phyloP scores from a whole-genome alignment of 768 basidiomycete species.

The Trametes elegans region DNA sequence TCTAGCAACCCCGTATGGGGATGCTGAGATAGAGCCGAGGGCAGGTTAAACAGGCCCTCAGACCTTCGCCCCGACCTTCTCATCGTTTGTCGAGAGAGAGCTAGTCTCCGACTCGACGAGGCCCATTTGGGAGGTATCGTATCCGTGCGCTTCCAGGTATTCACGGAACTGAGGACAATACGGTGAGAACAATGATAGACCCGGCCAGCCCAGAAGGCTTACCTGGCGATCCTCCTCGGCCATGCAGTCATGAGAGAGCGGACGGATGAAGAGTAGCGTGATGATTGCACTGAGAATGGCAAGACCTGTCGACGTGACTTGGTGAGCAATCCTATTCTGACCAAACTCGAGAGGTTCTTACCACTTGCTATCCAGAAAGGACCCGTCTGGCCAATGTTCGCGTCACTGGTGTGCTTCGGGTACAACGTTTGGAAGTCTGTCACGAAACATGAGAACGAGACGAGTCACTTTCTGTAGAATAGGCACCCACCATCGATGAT shows the following conservation, averaged over 20 bases:
- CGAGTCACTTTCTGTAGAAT: not conserved
- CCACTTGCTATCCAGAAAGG: constrained; percentile 89
- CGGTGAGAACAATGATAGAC: not conserved
- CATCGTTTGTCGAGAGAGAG: constrained; percentile 17
- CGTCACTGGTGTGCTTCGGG: constrained; percentile 21
- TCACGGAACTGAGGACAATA: constrained; percentile 61
- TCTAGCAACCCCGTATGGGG: no score
- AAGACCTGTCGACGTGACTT: constrained; percentile 41
- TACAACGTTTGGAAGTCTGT: not conserved
- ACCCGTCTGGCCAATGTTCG: constrained; percentile 68
- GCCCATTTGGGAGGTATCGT: constrained; percentile 76
- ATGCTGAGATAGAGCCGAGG: not conserved
- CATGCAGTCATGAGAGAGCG: constrained; percentile 79
- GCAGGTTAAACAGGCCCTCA: not conserved
- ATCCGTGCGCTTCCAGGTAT: constrained; percentile 78
- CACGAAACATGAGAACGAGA: not conserved
- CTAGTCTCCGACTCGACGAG: constrained; percentile 30
- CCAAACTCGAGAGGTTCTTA: constrained; percentile 22
- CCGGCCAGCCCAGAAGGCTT: constrained; percentile 24
- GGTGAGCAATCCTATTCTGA: not conserved
- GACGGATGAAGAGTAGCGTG: constrained; percentile 70
- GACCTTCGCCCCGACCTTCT: constrained; percentile 21
- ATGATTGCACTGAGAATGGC: constrained; percentile 76
- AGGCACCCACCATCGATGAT: constrained; percentile 52
- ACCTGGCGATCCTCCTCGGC: constrained; percentile 67